Percentiles rank a stretch among this genome's conserved stretches.
phyloP scores from a whole-genome alignment of 768 basidiomycete genomes.

The Lentinus tigrinus region DNA sequence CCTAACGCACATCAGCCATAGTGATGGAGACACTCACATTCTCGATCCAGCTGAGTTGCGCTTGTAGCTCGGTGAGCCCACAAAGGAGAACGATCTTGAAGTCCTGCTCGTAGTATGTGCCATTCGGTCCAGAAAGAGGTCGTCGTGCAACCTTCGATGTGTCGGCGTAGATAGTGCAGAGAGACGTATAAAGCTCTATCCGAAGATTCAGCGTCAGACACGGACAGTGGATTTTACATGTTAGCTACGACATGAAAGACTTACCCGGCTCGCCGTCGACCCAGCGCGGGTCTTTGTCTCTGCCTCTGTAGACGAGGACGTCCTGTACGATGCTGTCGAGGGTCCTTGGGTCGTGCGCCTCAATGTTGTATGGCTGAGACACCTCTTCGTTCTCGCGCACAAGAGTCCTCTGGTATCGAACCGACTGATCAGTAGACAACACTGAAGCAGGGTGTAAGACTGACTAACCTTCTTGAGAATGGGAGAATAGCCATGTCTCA shows the following conservation, averaged over 20 bases:
- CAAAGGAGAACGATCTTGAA: constrained; percentile 43
- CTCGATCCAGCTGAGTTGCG: constrained; percentile 45
- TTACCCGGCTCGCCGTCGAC: constrained; percentile 34
- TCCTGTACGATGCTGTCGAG: constrained; percentile 23
- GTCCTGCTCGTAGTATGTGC: constrained; percentile 28
- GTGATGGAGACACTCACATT: constrained; percentile 12
- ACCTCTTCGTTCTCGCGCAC: neutral
- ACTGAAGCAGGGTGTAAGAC: neutral
- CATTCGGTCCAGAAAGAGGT: neutral
- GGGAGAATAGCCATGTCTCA: constrained; percentile 4
- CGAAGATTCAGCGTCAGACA: neutral
- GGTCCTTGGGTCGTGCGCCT: neutral
- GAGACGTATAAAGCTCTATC: constrained; percentile 32
- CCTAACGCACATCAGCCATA: no score
- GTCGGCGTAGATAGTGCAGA: constrained; percentile 35
- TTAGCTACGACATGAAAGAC: neutral
- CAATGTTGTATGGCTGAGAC: neutral
- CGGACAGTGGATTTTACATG: neutral
- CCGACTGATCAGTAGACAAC: no score
- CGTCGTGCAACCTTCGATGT: constrained; percentile 24
- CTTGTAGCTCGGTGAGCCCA: constrained; percentile 45
- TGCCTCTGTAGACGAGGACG: constrained; percentile 34
- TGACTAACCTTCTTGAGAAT: constrained; percentile 14
- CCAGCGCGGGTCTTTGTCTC: constrained; percentile 29
- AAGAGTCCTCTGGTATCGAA: neutral